Base-by-base conservation (phyloP, 176 grass and related monocot species). In the Oryza nivara region DNA sequence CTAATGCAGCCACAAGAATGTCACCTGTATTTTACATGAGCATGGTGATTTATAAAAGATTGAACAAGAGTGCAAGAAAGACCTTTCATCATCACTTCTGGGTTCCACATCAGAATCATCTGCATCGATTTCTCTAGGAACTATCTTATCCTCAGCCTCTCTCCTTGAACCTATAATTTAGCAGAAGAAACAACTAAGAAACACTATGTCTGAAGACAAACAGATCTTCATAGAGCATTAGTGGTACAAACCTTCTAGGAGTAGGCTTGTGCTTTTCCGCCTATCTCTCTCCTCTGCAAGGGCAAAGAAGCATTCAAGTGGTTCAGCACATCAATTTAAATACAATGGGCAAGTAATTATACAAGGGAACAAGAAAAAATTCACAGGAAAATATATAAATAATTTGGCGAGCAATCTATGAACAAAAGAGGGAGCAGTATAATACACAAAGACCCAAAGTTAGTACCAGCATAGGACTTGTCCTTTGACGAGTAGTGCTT, bases 401-500 rank as follows among this genome's bases (percentile, higher is more conserved):
- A 9, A 77, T n/a, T 12, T 71, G 9, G 67, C 35, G 65, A 75
- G 19, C 38, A 45, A 19, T 43, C 9, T 68, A 4, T 54, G 58
- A 3, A 26, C 19, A 22, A 5, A 46, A 54, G 9, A 56, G 58
- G 65, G 32, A 74, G 22, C 13, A 61, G 28, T 30, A 16, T n/a
- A 73, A 16, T 38, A n/a, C 36, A 73, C 16, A 84, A 20, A n/a
- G 41, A 52, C 19, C 19, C 9, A 41, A 79, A 69, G 28, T 11
- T 25, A 82, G 76, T 90, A 96, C 93, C 93, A 36, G 82, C 81
- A 91, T 94, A 94, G 19, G 91, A 88, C 83, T 94, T 99, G 77
- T 99, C 96, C 89, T 96, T 99, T 46, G 96, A 96, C 26, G 88
- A 83, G 78, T 90, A 99, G 43, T 99, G 96, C 61, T 86, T 99